Base-by-base conservation (phyloP, 1,139 yeast genomes). In the Spathaspora sp. region DNA sequence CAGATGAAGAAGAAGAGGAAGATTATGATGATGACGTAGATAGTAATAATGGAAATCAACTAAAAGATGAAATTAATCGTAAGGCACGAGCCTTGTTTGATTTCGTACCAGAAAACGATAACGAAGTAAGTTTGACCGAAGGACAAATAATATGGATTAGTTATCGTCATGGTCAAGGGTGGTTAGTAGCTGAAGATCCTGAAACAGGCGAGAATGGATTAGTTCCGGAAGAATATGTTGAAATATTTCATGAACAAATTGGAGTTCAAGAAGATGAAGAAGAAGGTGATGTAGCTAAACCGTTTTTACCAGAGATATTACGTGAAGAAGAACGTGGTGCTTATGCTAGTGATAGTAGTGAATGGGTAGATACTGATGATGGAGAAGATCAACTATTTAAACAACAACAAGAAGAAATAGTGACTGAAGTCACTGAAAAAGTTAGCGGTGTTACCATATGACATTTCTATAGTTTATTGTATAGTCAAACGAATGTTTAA, bases 161-260 rank as follows among this genome's bases (percentile, higher is more conserved):
- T 49, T 91, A 91, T 64, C 80, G 96, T 51, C 97, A 93, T 63
- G 98, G 98, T 17, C 97, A 93, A 63, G 99, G 99, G 6, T 93
- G 99, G 99, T 75, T 95, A 4, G 98, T 93, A 43, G 98, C 98
- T 0, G 89, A 85, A 56, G 91, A 88, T 59, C 86, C 90, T 0
- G 75, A 65, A 29, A 78, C 86, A 3, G 91, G 90, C 1, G 87
- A 84, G 54, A 88, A 95, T 25, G 99, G 99, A 1, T 78, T 93
- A 44, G 96, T 93, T 6, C 99, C 99, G 1, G 97, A 91, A 59
- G 97, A 89, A 57, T 93, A 90, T 58, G 97, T 93, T 39, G 86
- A 86, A 52, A 70, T 85, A 41, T 18, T 24, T 23, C 38, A 41
- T 15, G 18, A 41, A 13, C 20, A 33, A 34, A 31, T 23, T 33